phyloP scores from a whole-genome alignment of 345 rosid genomes.

The Ceriops decandra region DNA sequence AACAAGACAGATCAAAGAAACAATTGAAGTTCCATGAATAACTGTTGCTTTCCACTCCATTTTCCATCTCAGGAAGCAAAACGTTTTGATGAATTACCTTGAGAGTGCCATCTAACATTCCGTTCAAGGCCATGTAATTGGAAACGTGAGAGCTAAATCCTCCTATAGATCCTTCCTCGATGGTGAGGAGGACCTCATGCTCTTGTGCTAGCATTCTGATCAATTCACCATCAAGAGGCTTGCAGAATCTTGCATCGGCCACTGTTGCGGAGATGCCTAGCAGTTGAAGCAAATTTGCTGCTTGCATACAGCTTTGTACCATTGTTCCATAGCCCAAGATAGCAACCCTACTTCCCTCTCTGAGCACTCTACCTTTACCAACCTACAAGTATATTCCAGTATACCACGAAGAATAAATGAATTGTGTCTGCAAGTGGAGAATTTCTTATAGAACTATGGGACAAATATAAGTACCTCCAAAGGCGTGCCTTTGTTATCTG shows the following conservation, averaged over 20 bases:
- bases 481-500: constrained; percentile 43
- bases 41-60: not conserved
- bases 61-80: not conserved
- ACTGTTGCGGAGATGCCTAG: constrained; percentile 31
- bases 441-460: too few relatives aligned
- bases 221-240: constrained; percentile 41
- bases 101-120: constrained; percentile 41
- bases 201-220: constrained; percentile 29
- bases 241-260: constrained; percentile 53
- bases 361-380: constrained; percentile 47
- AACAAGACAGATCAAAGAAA: not conserved
- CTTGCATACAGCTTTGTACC: constrained; percentile 41
- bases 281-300: constrained; percentile 31
- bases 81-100: constrained; percentile 25
- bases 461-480: constrained; percentile 26
- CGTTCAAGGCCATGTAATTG: constrained; percentile 40
- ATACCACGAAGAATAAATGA: not conserved
- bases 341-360: constrained; percentile 41
- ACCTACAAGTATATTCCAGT: constrained; percentile 18
- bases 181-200: constrained; percentile 42
- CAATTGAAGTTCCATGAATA: not conserved
- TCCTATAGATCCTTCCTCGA: constrained; percentile 55
- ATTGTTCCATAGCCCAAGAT: constrained; percentile 45
- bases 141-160: constrained; percentile 50
- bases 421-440: not conserved